Conservation (phyloP, 148 eudicot genomes). For the Vaccinium myrtillus region DNA sequence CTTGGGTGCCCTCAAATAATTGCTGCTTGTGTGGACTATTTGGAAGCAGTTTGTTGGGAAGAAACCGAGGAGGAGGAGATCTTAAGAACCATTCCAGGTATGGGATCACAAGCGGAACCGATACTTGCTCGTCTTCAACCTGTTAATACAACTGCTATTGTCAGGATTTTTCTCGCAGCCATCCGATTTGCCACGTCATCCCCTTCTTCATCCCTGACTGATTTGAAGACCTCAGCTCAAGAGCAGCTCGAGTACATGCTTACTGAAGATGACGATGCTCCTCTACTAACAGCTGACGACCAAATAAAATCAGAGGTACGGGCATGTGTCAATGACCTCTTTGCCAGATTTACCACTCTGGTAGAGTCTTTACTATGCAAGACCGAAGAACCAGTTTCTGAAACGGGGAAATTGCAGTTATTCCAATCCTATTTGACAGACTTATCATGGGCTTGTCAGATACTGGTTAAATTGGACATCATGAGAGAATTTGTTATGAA, state of each 20-base stretch:
- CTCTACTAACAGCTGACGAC: slow-evolving; percentile 52
- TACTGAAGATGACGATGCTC: slow-evolving; percentile 87
- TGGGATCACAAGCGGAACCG: slow-evolving; percentile 59
- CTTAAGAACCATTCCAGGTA: slow-evolving; percentile 49
- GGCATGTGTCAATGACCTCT: slow-evolving; percentile 42
- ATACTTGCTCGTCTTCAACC: slow-evolving; percentile 86
- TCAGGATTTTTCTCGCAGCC: slow-evolving; percentile 62
- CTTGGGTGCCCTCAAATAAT: slow-evolving; percentile 71
- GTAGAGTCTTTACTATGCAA: slow-evolving; percentile 43
- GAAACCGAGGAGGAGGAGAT: slow-evolving; percentile 91
- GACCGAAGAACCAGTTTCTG: slow-evolving; percentile 24
- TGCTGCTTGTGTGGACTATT: slow-evolving; percentile 61
- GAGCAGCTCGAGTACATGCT: slow-evolving; percentile 94
- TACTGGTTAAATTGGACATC: slow-evolving; percentile 59
- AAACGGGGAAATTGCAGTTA: slow-evolving; percentile 25
- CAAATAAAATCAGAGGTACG: slow-evolving; percentile 54
- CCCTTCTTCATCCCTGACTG: slow-evolving; percentile 49
- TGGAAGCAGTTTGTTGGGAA: slow-evolving; percentile 96
- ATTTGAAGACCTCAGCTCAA: slow-evolving; percentile 70
- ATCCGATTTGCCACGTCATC: slow-evolving; percentile 68
- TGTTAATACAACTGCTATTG: slow-evolving; percentile 42
- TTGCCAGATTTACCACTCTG: slow-evolving; percentile 45
- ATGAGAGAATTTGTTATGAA: slow-evolving; percentile 52
- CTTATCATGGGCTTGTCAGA: slow-evolving; percentile 78
- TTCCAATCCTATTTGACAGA: slow-evolving; percentile 50